Conservation (phyloP, 768 basidiomycete species). For the Inosperma sp. region DNA sequence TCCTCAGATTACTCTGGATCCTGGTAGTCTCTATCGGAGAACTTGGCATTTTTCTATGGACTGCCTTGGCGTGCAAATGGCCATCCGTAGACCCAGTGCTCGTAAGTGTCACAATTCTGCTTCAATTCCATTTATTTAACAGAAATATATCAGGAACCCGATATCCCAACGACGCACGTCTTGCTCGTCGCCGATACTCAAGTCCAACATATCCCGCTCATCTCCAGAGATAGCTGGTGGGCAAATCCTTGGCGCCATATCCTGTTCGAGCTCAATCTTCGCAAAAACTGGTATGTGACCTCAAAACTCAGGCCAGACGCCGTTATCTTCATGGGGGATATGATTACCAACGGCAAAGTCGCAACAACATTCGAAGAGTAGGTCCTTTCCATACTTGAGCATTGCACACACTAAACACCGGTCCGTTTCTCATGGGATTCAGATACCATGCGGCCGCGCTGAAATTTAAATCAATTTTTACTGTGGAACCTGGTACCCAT, state of each 20-base stretch:
- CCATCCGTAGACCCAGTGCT: constrained; percentile 37
- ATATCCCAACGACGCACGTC: constrained; percentile 43
- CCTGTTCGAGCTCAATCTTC: constrained; percentile 54
- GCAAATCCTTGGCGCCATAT: constrained; percentile 37
- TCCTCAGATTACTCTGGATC: constrained; percentile 50
- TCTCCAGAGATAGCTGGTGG: constrained; percentile 40
- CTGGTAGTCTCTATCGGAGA: constrained; percentile 63
- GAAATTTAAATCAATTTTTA: constrained; percentile 62
- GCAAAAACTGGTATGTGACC: constrained; percentile 66
- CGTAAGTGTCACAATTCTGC: constrained; percentile 14
- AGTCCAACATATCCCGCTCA: constrained; percentile 40
- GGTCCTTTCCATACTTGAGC: constrained; percentile 13
- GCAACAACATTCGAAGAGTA: constrained; percentile 44
- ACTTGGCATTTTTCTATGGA: constrained; percentile 53
- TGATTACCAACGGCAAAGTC: constrained; percentile 61
- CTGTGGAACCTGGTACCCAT: constrained; percentile 33
- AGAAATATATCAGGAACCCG: constrained; percentile 6
- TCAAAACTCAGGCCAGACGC: constrained; percentile 53
- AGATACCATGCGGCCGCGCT: constrained; percentile 60
- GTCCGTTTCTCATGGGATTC: neutral
- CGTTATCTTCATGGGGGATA: constrained; percentile 76
- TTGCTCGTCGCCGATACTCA: constrained; percentile 70
- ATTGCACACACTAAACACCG: neutral
- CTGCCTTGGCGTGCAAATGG: constrained; percentile 57
- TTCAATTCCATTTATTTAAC: constrained; percentile 4